Evolutionary conservation across 352 stramenopile species (phyloP).

Genomic region (Achlya hypogyna): DNA sequence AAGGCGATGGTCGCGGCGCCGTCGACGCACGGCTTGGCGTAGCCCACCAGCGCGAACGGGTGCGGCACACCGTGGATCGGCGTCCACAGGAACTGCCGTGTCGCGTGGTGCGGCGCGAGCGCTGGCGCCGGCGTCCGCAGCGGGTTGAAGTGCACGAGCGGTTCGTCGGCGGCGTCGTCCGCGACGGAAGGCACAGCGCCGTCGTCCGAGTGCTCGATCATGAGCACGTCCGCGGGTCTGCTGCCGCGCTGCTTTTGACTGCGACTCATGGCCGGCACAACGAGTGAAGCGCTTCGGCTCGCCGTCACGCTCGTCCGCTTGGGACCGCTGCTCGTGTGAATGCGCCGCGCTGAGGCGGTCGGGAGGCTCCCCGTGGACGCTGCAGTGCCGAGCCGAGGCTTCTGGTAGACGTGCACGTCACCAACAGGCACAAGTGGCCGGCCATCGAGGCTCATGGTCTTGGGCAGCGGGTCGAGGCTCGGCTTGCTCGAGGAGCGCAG

Average conservation of each 20-base stretch:
- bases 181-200: not conserved
- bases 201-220: not conserved
- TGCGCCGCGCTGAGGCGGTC: too few species aligned
- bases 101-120: constrained; percentile 1
- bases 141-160: constrained; percentile 4
- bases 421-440: not conserved
- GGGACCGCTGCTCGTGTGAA: not conserved
- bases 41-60: constrained; percentile 60
- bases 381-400: not conserved
- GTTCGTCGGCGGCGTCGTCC: not conserved
- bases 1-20: constrained; percentile 32
- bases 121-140: not conserved
- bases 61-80: constrained; percentile 65
- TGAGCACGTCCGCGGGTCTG: not conserved
- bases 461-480: not conserved
- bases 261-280: not conserved
- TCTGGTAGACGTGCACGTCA: not conserved
- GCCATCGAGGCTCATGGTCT: not conserved
- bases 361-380: not conserved
- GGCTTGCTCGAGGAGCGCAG: not conserved
- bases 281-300: not conserved
- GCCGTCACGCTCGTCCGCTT: not conserved
- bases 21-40: constrained; percentile 22
- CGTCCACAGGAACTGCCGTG: constrained; percentile 43
- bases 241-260: not conserved